Percentiles rank a stretch among this genome's conserved stretches.
phyloP scores from a whole-genome alignment of 257 asterid species.

The Cordia subcordata region DNA sequence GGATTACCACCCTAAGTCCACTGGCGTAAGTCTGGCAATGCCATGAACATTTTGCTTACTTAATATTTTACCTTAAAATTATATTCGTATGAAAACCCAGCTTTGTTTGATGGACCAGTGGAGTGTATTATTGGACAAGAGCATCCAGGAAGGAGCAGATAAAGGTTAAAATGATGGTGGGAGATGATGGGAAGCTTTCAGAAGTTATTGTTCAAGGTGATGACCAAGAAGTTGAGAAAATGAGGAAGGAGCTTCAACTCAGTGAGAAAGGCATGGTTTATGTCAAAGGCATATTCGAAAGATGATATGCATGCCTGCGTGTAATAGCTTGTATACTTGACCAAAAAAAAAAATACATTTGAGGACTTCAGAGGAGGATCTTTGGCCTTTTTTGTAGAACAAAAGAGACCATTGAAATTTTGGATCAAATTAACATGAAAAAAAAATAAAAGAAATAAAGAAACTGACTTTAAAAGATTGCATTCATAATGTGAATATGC shows the following conservation, averaged over 20 bases:
- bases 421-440: too few relatives aligned
- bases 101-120: constrained; percentile 44
- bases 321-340: neutral
- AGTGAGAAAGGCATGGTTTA: constrained; percentile 89
- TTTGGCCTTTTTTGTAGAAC: too few relatives aligned
- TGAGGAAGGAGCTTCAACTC: constrained; percentile 83
- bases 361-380: too few relatives aligned
- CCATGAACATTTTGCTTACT: neutral
- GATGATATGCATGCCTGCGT: constrained; percentile 26
- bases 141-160: constrained; percentile 94
- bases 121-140: constrained; percentile 81
- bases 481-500: too few relatives aligned
- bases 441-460: too few relatives aligned
- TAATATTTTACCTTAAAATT: neutral
- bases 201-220: constrained; percentile 86
- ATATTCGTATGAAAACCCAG: neutral
- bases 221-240: constrained; percentile 78
- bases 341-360: too few relatives aligned
- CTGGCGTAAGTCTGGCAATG: constrained; percentile 60
- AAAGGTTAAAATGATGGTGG: constrained; percentile 73
- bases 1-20: constrained; percentile 69
- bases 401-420: too few relatives aligned
- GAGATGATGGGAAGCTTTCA: constrained; percentile 55
- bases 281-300: constrained; percentile 86
- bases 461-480: too few relatives aligned